phyloP scores from a whole-genome alignment of 768 basidiomycete genomes.

The Tricholoma matsutake region DNA sequence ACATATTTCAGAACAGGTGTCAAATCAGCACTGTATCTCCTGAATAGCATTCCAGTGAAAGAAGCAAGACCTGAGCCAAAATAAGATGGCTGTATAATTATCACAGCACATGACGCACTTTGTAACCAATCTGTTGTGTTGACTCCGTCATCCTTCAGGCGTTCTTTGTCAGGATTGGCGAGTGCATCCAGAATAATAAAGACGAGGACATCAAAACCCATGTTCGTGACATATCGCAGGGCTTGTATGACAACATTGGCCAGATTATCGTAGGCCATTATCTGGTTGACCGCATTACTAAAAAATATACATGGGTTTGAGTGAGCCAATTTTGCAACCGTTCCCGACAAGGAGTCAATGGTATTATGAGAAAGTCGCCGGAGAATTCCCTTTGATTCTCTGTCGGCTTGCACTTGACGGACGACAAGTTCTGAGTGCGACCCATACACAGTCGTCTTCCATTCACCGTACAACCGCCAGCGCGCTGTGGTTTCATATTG shows the following conservation, averaged over 20 bases:
- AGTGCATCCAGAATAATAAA: conserved; percentile 86
- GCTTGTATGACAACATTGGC: conserved; percentile 88
- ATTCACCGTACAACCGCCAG: conserved; percentile 94
- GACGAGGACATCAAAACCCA: conserved; percentile 92
- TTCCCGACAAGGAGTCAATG: conserved; percentile 78
- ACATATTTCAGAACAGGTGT: conserved; percentile 86
- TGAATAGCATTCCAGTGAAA: conserved; percentile 90
- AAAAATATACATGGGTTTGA: conserved; percentile 94
- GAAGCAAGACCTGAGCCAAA: conserved; percentile 72
- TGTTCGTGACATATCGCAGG: conserved; percentile 81
- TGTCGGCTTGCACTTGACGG: conserved; percentile 78
- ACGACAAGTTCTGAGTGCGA: conserved; percentile 78
- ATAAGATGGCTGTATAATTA: conserved; percentile 13
- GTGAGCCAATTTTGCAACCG: conserved; percentile 90
- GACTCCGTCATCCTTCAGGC: conserved; percentile 90
- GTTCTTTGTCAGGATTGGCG: conserved; percentile 74
- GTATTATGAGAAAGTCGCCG: conserved; percentile 84
- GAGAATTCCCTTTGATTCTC: conserved; percentile 86
- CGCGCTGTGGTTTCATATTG: conserved; percentile 76
- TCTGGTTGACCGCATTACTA: conserved; percentile 83
- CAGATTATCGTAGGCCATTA: conserved; percentile 95
- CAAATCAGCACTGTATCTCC: conserved; percentile 80
- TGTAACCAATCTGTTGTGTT: conserved; percentile 90
- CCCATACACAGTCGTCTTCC: conserved; percentile 73
- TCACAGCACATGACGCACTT: conserved; percentile 52